Base-by-base conservation (phyloP, 352 stramenopile species). In the Pythium graminicola region DNA sequence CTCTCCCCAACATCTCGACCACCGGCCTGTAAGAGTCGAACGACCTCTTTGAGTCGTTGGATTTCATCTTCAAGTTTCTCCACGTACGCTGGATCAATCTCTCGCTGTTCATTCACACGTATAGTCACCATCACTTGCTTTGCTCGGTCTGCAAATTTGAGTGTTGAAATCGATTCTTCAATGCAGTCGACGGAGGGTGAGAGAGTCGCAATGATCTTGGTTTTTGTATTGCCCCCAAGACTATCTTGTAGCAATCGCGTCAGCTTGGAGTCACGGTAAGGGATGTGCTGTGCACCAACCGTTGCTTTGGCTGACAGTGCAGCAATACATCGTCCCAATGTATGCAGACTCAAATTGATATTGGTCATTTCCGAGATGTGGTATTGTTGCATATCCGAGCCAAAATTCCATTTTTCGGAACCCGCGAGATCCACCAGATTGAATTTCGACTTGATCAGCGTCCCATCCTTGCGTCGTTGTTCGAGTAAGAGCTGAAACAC, bases 391-490 rank as follows among this genome's bases (percentile, higher is more conserved):
- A 97, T 96, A 24, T 94, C 70, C 13, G 77, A 55, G 20, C 67
- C 70, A 43, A 81, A 71, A 56, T 95, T 90, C 90, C 91, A 97
- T 55, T 97, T 97, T 56, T 97, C 91, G 6, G 87, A 97, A 9
- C 90, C 90, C 7, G 89, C 90, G 13, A 97, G 70, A 62, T 97
- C 90, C n/a, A 97, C 90, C 6, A 97, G 68, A 67, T 97, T 97
- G 58, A 97, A 95, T 60, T 97, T 97, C 45, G 87, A 93, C 45
- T 89, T 89, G 44, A 96, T 64, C 19, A 88, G 48, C 3, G 69
- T 79, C 26, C 72, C 80, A 55, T 90, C 81, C 35, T 71, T 75
- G 17, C 68, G 76, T 28, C 74, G 69, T 49, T 88, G 72, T 54
- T 95, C 86, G 13, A 97, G 71, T 13, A 89, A 46, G 0, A 97